Percentiles rank a stretch among this genome's conserved stretches.
These are phyloP conservation scores for Phialophora tarda DNA, from an alignment of 2,329 filamentous ascomycete species.

Conservation along the genomic window DNA sequence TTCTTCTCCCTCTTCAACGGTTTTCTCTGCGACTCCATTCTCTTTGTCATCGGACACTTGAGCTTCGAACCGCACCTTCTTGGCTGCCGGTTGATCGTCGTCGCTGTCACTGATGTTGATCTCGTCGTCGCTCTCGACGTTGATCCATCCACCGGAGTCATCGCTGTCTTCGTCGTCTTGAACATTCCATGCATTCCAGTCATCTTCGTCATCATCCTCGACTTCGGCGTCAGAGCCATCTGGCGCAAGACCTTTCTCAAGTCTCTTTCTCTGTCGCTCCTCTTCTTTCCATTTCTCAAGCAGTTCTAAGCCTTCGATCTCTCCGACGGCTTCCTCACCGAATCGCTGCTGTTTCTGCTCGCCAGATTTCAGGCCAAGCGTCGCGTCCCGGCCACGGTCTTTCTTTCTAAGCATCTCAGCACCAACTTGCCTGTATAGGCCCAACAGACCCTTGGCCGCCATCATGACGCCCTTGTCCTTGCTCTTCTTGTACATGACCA, in stretches of 20 bases:
- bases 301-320: constrained; percentile 89
- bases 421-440: constrained; percentile 87
- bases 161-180: constrained; percentile 65
- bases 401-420: constrained; percentile 87
- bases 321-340: constrained; percentile 78
- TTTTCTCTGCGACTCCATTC: constrained; percentile 21
- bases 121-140: constrained; percentile 80
- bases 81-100: constrained; percentile 69
- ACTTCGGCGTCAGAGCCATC: constrained; percentile 67
- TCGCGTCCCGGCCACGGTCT: constrained; percentile 88
- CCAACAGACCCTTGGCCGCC: constrained; percentile 90
- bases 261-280: constrained; percentile 74
- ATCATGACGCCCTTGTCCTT: constrained; percentile 99
- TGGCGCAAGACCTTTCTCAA: constrained; percentile 68
- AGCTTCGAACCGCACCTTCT: constrained; percentile 65
- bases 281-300: constrained; percentile 94
- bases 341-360: constrained; percentile 78
- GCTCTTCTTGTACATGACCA: constrained; percentile 94
- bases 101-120: constrained; percentile 76
- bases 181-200: constrained; percentile 64
- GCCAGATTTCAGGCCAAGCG: constrained; percentile 78
- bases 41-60: constrained; percentile 48
- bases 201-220: constrained; percentile 64
- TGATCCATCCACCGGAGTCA: constrained; percentile 89
- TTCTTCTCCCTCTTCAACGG: constrained; percentile 3